Conservation (phyloP, 768 basidiomycete species). For the Lyophyllum decastes region DNA sequence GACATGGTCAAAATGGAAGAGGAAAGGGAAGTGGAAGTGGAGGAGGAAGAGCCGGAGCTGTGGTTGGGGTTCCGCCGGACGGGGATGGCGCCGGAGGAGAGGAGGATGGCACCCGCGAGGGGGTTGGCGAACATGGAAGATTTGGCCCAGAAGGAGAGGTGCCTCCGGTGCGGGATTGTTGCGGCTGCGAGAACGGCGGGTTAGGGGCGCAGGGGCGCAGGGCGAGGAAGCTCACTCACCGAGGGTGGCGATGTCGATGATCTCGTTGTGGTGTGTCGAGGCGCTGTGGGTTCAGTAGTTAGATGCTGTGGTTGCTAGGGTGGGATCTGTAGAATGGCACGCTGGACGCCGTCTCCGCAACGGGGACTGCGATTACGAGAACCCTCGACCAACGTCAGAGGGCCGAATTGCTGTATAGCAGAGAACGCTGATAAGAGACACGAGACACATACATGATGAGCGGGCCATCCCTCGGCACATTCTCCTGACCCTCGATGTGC, state of each 20-base stretch:
- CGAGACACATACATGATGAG: constrained; percentile 52
- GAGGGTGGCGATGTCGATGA: constrained; percentile 55
- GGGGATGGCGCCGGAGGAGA: constrained; percentile 72
- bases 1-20: no score
- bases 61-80: constrained; percentile 63
- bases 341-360: no score
- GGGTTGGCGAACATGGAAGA: constrained; percentile 66
- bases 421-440: no score
- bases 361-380: no score
- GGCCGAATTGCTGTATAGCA: no score
- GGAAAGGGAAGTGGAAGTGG: no score
- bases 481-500: constrained; percentile 55
- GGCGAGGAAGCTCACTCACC: constrained; percentile 26
- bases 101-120: constrained; percentile 48
- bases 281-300: constrained; percentile 36
- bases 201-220: background rate
- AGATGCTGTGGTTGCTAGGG: no score
- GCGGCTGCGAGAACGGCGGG: constrained; percentile 34
- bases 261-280: constrained; percentile 70
- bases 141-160: constrained; percentile 72
- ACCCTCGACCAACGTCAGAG: no score
- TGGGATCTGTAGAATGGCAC: no score
- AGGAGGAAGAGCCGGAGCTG: no score
- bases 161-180: constrained; percentile 59
- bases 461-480: constrained; percentile 56